Percentiles rank a stretch among this genome's conserved stretches.
phyloP scores from a whole-genome alignment of 768 basidiomycete genomes.

The Russula griseocarnosa region DNA sequence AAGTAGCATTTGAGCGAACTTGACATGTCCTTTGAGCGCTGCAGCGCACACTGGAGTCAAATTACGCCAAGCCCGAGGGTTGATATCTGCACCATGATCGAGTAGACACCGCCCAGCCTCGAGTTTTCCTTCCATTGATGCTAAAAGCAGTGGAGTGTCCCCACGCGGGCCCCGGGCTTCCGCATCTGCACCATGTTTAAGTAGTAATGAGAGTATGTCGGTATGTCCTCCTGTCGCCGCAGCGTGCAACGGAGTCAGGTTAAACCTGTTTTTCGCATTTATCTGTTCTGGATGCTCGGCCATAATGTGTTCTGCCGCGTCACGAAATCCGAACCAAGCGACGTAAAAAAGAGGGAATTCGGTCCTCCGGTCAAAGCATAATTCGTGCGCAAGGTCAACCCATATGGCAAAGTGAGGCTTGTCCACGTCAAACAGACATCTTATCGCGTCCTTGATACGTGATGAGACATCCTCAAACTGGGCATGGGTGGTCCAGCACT shows the following conservation, averaged over 20 bases:
- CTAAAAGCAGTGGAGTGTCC: neutral
- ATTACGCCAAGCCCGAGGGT: neutral
- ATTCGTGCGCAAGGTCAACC: no score
- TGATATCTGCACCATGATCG: neutral
- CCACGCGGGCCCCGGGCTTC: neutral
- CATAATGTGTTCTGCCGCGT: neutral
- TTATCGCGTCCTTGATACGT: neutral
- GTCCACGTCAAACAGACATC: neutral
- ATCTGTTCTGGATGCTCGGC: neutral
- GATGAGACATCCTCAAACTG: neutral
- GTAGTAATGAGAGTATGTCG: neutral
- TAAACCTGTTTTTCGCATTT: neutral
- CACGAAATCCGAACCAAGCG: neutral
- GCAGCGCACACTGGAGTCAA: neutral
- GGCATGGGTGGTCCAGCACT: neutral
- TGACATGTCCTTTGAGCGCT: neutral
- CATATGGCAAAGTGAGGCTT: neutral
- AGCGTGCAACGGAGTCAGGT: neutral
- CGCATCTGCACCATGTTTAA: neutral
- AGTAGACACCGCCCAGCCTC: neutral
- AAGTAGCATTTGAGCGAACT: neutral
- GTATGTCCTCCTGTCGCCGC: fast-evolving
- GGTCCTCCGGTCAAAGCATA: no score
- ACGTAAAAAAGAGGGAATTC: neutral
- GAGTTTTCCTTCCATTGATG: neutral